Evolutionary conservation across 179 eudicot genomes (phyloP), one percentile per base, ranked within the genome.

Genomic region (Patellifolia procumbens): DNA sequence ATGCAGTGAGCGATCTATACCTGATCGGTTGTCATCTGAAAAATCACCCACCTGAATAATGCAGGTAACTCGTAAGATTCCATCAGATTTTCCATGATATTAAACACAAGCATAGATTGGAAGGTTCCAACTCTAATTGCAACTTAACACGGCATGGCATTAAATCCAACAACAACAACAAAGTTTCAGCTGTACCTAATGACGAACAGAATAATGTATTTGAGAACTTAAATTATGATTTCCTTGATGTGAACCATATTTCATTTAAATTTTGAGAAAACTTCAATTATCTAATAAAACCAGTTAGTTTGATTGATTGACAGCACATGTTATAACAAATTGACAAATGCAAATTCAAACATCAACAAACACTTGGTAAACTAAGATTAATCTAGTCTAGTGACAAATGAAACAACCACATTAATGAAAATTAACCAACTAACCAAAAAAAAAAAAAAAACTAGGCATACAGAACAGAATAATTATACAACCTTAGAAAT

Each of bases 21-120:
- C 99, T 8, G 99, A 91, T 68, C 99, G 91, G 72, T 95, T 95
- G 82, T 95, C 99, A 90, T 91, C 99, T 5, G 99, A 93, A 81
- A 95, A 95, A 43, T 95, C 99, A 73, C 99, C 98, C 73, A 95
- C 99, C 99, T 95, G 84, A 80, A 88, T 68, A 84, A 85, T 76
- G 78, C 63, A 86, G 82, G 58, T 45, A 67, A 59, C 46, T 66
- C 70, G 51, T 80, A 76, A 80, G 62, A 53, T 80, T 63, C 61
- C 49, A 46, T 70, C 34, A 12, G 42, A 31, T 7, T 20, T 53
- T 64, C 67, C 12, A 26, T 32, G 73, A 64, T 37, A 56, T 45
- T n/a, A 73, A 76, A 76, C 72, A 61, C 5, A 34, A 20, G 7
- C n/a, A 60, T 53, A 81, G 1, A 51, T 20, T 5, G 22, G 35